Percentiles rank a stretch among this genome's conserved stretches.
These are phyloP conservation scores for Actinidia arguta DNA, from an alignment of 179 eudicot genomes.

Conservation along the genomic window DNA sequence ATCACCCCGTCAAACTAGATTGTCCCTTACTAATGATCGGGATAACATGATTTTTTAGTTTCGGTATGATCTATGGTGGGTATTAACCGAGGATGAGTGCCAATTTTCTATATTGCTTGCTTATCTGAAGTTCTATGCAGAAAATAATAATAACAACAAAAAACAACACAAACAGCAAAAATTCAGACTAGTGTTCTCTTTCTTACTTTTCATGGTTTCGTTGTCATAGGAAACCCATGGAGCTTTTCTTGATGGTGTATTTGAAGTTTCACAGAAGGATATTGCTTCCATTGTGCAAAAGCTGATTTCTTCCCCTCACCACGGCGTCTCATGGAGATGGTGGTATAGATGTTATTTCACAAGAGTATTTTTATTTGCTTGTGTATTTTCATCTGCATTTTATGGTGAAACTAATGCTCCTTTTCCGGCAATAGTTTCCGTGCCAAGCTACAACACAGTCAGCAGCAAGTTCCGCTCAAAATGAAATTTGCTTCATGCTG, in stretches of 20 bases:
- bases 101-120: no score
- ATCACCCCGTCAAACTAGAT: no score
- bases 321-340: constrained; percentile 94
- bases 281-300: constrained; percentile 58
- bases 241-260: constrained; percentile 73
- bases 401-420: not conserved
- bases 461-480: constrained; percentile 61
- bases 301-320: constrained; percentile 81
- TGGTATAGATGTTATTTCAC: constrained; percentile 29
- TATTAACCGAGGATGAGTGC: no score
- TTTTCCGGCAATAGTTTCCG: constrained; percentile 61
- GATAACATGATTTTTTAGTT: no score
- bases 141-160: no score
- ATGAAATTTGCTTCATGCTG: constrained; percentile 23
- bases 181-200: not conserved
- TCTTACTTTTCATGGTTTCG: not conserved
- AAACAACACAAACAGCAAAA: no score
- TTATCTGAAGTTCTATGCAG: no score
- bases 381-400: not conserved
- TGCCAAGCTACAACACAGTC: constrained; percentile 77
- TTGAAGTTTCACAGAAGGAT: constrained; percentile 68
- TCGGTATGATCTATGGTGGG: no score
- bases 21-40: no score
- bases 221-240: constrained; percentile 73
- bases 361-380: not conserved